These are phyloP conservation scores for Magnolia officinalis DNA, from an alignment of 164 flowering plant species.

Conservation along the genomic window DNA sequence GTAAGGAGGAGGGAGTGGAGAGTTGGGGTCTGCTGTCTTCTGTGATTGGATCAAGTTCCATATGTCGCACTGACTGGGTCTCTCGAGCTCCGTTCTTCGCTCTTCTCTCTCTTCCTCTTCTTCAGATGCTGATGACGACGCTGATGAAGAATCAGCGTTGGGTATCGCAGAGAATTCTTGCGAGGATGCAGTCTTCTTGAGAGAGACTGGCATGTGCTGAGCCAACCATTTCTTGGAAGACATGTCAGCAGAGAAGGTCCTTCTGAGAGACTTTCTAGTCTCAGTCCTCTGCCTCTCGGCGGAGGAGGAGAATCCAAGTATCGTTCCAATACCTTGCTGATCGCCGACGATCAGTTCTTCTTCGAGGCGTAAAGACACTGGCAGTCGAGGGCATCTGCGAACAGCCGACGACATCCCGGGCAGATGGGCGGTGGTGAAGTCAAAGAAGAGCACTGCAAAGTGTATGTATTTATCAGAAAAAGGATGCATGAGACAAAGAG, in stretches of 20 bases:
- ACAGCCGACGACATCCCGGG: slow-evolving; percentile 25
- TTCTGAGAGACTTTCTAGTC: slow-evolving; percentile 35
- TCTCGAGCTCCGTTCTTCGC: slow-evolving; percentile 15
- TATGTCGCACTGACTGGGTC: slow-evolving; percentile 24
- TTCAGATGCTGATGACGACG: slow-evolving; percentile 19
- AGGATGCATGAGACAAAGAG: neutral
- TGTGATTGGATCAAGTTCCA: slow-evolving; percentile 54
- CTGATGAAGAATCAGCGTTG: slow-evolving; percentile 6
- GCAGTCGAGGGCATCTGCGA: slow-evolving; percentile 18
- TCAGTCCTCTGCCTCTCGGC: slow-evolving; percentile 4
- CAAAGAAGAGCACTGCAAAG: neutral
- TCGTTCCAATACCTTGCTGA: slow-evolving; percentile 49
- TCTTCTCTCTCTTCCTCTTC: slow-evolving; percentile 12
- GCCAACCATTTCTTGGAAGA: slow-evolving; percentile 55
- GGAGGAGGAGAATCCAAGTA: slow-evolving; percentile 34
- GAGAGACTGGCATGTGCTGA: slow-evolving; percentile 27
- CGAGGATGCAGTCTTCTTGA: slow-evolving; percentile 40
- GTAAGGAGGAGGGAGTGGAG: slow-evolving; percentile 36
- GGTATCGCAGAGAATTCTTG: slow-evolving; percentile 12
- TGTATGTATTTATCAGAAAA: neutral
- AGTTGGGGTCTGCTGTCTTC: slow-evolving; percentile 13
- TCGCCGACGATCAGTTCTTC: slow-evolving; percentile 20
- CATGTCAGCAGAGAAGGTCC: slow-evolving; percentile 72
- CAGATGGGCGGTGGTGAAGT: neutral
- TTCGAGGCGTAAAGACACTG: slow-evolving; percentile 14